Percentiles rank a stretch among this genome's conserved stretches.
phyloP scores from a whole-genome alignment of 129 eudicot species.

The Apium graveolens region DNA sequence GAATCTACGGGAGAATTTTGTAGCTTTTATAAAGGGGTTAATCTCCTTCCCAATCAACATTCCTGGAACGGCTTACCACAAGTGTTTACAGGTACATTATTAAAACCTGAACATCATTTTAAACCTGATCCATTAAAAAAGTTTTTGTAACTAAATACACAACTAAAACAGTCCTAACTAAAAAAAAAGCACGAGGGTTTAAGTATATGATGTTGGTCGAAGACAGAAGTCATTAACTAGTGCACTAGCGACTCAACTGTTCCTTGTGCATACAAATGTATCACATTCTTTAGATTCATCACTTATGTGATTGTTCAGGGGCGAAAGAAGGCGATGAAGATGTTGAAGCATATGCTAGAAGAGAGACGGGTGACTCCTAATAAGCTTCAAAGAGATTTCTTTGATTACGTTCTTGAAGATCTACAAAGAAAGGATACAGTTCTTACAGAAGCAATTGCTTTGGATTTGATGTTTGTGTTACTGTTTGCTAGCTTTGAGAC shows the following conservation, averaged over 20 bases:
- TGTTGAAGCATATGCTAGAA: slow-evolving; percentile 70
- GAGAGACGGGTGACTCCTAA: slow-evolving; percentile 71
- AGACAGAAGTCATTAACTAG: not conserved
- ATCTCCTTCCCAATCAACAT: slow-evolving; percentile 83
- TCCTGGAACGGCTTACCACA: slow-evolving; percentile 97
- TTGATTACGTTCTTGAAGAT: slow-evolving; percentile 77
- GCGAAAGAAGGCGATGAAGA: slow-evolving; percentile 81
- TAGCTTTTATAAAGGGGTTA: slow-evolving; percentile 75
- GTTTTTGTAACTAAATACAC: not conserved
- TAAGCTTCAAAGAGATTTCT: slow-evolving; percentile 60
- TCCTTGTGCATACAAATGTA: not conserved
- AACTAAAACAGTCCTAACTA: too few relatives aligned
- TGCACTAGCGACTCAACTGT: not conserved
- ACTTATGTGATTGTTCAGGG: slow-evolving; percentile 47
- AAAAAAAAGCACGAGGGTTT: not conserved
- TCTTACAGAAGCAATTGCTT: slow-evolving; percentile 82
- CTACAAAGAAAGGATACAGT: slow-evolving; percentile 56
- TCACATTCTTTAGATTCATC: slow-evolving; percentile 1
- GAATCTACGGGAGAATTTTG: slow-evolving; percentile 74
- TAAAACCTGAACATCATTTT: not conserved
- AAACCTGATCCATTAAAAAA: not conserved
- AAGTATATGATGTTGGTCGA: not conserved
- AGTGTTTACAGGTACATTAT: slow-evolving; percentile 62
- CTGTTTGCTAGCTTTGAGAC: slow-evolving; percentile 94
- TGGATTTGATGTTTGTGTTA: slow-evolving; percentile 90